Conservation (phyloP, 2,329 filamentous ascomycete genomes). For the Verticillium klebahnii region DNA sequence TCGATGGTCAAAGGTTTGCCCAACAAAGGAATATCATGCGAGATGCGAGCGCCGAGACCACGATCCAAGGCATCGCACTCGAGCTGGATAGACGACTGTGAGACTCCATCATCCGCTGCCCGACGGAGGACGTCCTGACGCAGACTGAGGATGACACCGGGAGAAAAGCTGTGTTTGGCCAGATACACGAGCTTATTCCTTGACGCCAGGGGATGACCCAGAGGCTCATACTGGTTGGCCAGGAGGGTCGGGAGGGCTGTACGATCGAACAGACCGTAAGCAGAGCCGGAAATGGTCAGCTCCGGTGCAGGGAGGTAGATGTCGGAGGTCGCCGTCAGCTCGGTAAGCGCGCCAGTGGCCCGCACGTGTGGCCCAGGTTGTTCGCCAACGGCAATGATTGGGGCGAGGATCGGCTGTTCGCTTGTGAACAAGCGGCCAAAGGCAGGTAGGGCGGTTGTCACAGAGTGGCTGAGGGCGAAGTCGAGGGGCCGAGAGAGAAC, state of each 20-base stretch:
- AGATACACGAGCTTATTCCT: background rate
- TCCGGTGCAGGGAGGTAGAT: constrained; percentile 22
- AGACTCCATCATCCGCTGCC: constrained; percentile 3
- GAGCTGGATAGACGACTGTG: constrained; percentile 24
- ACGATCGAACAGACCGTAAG: constrained; percentile 33
- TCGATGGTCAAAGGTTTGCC: constrained; percentile 30
- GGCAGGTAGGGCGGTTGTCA: constrained; percentile 27
- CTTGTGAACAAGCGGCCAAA: background rate
- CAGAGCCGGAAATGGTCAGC: constrained; percentile 31
- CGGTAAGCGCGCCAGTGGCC: background rate
- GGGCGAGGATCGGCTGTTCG: too few species aligned
- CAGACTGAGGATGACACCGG: constrained; percentile 29
- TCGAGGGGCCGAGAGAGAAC: constrained; percentile 25
- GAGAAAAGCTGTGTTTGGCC: constrained; percentile 18
- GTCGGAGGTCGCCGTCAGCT: background rate
- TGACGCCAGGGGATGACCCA: constrained; percentile 4
- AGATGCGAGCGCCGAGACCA: constrained; percentile 29
- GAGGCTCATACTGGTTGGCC: constrained; percentile 33
- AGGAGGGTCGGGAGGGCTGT: constrained; percentile 25
- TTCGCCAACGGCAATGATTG: background rate
- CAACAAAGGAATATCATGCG: constrained; percentile 24
- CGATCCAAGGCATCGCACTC: constrained; percentile 32
- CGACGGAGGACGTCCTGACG: constrained; percentile 31
- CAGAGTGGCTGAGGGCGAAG: constrained; percentile 33
- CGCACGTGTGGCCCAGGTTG: background rate